Evolutionary conservation across 1,139 yeast species (phyloP).

Genomic region (Hyphopichia buzzinii): DNA sequence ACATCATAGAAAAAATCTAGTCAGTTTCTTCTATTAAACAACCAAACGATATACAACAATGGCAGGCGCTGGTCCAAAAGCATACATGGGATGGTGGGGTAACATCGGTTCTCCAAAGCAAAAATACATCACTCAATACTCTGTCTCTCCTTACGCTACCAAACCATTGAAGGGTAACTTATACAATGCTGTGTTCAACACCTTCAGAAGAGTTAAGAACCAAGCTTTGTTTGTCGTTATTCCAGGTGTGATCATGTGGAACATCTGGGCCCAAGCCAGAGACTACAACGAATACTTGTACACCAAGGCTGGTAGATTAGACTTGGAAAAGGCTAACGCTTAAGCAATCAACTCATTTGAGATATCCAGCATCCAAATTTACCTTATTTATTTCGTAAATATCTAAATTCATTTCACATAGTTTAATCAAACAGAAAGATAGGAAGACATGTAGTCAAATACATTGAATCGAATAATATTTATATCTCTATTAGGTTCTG

Average conservation of each 20-base stretch:
- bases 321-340: constrained; percentile 77
- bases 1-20: background rate
- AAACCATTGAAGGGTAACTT: constrained; percentile 86
- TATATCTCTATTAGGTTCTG: too few relatives aligned
- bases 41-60: too few relatives aligned
- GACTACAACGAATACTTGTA: constrained; percentile 92
- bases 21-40: too few relatives aligned
- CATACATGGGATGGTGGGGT: constrained; percentile 99
- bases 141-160: constrained; percentile 93
- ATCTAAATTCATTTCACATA: background rate
- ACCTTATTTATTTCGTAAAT: constrained; percentile 3
- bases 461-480: too few relatives aligned
- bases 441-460: too few relatives aligned
- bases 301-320: constrained; percentile 97
- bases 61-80: constrained; percentile 74
- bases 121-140: constrained; percentile 79
- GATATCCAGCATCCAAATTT: background rate
- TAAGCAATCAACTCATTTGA: constrained; percentile 20
- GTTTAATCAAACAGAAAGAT: too few relatives aligned
- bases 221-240: constrained; percentile 76
- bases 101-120: constrained; percentile 80
- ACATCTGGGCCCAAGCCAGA: constrained; percentile 83
- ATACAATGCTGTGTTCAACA: constrained; percentile 86
- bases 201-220: constrained; percentile 88
- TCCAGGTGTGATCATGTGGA: constrained; percentile 82